Evolutionary conservation across 176 grass and related monocot species (phyloP).

Genomic region (Aegilops longissima): DNA sequence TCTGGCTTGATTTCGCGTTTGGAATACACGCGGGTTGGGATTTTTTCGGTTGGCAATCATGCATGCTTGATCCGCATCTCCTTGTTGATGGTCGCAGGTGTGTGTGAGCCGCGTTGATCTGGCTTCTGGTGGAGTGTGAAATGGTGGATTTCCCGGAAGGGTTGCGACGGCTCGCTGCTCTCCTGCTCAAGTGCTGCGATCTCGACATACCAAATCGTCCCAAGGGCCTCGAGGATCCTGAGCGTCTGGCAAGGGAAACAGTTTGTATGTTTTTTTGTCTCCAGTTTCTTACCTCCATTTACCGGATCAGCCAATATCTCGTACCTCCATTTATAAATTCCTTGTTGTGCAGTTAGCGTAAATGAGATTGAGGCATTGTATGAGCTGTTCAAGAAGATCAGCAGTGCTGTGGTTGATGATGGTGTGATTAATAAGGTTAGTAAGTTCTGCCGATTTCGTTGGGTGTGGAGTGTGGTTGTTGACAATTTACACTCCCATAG

Average conservation of each 20-base stretch:
- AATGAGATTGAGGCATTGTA: slow-evolving; percentile 90
- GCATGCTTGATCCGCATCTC: not conserved
- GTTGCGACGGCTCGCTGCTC: slow-evolving; percentile 43
- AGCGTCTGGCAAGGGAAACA: slow-evolving; percentile 72
- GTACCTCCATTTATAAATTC: not conserved
- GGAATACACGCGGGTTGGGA: not conserved
- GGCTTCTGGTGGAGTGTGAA: slow-evolving; percentile 23
- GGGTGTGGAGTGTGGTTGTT: not conserved
- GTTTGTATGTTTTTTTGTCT: slow-evolving; percentile 57
- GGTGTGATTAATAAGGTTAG: slow-evolving; percentile 75
- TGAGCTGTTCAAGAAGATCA: slow-evolving; percentile 95
- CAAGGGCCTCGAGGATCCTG: slow-evolving; percentile 65
- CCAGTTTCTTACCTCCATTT: not conserved
- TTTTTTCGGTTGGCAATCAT: not conserved
- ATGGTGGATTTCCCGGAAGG: slow-evolving; percentile 66
- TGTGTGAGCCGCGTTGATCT: slow-evolving; percentile 33
- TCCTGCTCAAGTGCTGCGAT: slow-evolving; percentile 65
- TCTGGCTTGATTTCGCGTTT: not conserved
- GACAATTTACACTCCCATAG: not conserved
- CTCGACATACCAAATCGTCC: slow-evolving; percentile 60
- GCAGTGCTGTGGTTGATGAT: slow-evolving; percentile 78
- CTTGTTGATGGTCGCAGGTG: slow-evolving; percentile 32
- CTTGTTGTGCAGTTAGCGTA: slow-evolving; percentile 58
- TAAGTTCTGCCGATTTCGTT: not conserved
- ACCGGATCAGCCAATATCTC: not conserved